Conservation (phyloP, 2,329 filamentous ascomycete genomes). For the Xylariaceae sp. region DNA sequence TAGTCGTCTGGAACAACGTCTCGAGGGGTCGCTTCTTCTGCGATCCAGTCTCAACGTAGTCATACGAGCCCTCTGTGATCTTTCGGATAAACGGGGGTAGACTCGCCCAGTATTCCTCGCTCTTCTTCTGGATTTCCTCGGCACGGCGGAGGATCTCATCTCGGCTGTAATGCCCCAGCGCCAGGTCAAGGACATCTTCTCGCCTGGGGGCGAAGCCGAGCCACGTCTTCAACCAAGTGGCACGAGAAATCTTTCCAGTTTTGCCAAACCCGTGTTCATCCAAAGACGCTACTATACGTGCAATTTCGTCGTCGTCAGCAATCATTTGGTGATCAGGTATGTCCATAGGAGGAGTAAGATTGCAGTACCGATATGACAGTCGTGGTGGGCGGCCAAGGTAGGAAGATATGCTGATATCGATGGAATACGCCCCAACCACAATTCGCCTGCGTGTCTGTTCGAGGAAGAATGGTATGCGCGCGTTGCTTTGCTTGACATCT, state of each 20-base stretch:
- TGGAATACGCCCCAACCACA: slow-evolving; percentile 36
- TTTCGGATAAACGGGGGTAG: slow-evolving; percentile 37
- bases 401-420: slow-evolving; percentile 40
- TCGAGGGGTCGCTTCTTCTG: slow-evolving; percentile 32
- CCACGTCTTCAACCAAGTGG: slow-evolving; percentile 37
- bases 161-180: slow-evolving; percentile 39
- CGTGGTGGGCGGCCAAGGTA: slow-evolving; percentile 44
- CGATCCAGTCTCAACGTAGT: slow-evolving; percentile 21
- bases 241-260: slow-evolving; percentile 30
- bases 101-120: slow-evolving; percentile 33
- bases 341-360: slow-evolving; percentile 38
- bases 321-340: slow-evolving; percentile 38
- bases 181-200: slow-evolving; percentile 46
- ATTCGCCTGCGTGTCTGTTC: slow-evolving; percentile 39
- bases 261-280: slow-evolving; percentile 40
- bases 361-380: slow-evolving; percentile 42
- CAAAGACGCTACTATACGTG: slow-evolving; percentile 33
- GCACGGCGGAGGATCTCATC: slow-evolving; percentile 40
- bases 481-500: slow-evolving; percentile 36
- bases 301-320: slow-evolving; percentile 36
- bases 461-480: slow-evolving; percentile 41
- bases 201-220: slow-evolving; percentile 34
- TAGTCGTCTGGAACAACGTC: slow-evolving; percentile 33
- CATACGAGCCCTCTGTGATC: slow-evolving; percentile 29
- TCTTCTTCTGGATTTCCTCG: slow-evolving; percentile 32